phyloP scores from a whole-genome alignment of 108 stramenopile genomes.

The Discostella pseudostelligera region DNA sequence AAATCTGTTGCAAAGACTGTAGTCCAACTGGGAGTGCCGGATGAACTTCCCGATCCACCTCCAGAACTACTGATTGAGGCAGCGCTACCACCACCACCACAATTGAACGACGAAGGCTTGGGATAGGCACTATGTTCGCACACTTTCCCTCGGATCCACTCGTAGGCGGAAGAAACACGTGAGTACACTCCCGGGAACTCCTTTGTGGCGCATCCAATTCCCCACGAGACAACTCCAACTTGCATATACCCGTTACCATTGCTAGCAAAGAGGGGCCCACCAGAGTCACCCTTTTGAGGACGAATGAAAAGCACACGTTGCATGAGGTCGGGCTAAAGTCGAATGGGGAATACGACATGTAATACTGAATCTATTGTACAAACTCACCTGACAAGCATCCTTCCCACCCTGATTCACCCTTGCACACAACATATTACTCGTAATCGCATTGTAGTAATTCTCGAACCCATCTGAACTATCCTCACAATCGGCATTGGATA shows the following conservation, averaged over 20 bases:
- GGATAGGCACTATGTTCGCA: conserved; percentile 14
- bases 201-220: conserved; percentile 21
- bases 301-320: background rate
- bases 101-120: conserved; percentile 18
- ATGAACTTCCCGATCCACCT: too few relatives aligned
- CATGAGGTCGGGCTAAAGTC: background rate
- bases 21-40: conserved; percentile 8
- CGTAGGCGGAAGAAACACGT: conserved; percentile 27
- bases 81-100: background rate
- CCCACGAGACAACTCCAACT: conserved; percentile 39
- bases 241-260: conserved; percentile 9
- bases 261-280: conserved; percentile 20
- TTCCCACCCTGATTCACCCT: conserved; percentile 20
- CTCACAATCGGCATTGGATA: conserved; percentile 33
- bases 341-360: background rate
- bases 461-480: conserved; percentile 13
- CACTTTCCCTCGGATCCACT: conserved; percentile 29
- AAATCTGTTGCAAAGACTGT: conserved; percentile 9
- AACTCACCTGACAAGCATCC: conserved; percentile 35
- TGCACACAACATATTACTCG: conserved; percentile 43
- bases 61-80: background rate
- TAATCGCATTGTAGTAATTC: conserved; percentile 27
- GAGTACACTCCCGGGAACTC: conserved; percentile 43
- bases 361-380: too few relatives aligned
- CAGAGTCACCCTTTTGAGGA: conserved; percentile 23